Conservation (phyloP, 306 rosid genomes). For the Pterocarpus santalinus region DNA sequence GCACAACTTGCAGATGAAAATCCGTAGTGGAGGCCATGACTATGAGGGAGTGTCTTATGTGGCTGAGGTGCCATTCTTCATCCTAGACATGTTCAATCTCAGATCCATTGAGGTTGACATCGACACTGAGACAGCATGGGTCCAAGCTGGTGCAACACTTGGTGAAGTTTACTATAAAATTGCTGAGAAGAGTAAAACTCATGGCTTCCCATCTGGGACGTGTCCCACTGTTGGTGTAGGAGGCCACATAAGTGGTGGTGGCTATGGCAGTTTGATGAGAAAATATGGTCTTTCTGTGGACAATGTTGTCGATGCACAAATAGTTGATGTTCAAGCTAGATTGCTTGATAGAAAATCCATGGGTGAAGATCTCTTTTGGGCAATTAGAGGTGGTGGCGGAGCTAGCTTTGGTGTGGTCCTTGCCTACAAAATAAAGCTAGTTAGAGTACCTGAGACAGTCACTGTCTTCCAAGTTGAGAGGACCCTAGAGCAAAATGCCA, state of each 20-base stretch:
- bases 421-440: conserved; percentile 70
- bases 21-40: conserved; percentile 81
- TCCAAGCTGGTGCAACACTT: conserved; percentile 68
- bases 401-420: conserved; percentile 74
- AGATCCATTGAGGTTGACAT: conserved; percentile 58
- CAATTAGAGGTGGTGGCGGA: conserved; percentile 86
- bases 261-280: conserved; percentile 83
- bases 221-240: conserved; percentile 84
- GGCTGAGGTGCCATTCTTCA: conserved; percentile 62
- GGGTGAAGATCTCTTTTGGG: conserved; percentile 95
- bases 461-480: conserved; percentile 65
- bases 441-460: conserved; percentile 65
- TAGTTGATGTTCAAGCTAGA: conserved; percentile 65
- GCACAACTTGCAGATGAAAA: conserved; percentile 67
- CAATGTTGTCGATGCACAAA: conserved; percentile 65
- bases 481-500: conserved; percentile 67
- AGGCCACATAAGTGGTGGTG: conserved; percentile 83
- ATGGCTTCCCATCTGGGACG: conserved; percentile 81
- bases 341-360: conserved; percentile 66
- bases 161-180: conserved; percentile 72
- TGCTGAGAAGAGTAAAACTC: conserved; percentile 62
- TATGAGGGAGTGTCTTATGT: conserved; percentile 72
- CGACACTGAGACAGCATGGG: conserved; percentile 64
- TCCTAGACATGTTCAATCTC: conserved; percentile 78
- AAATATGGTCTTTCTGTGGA: conserved; percentile 72